A percentile compares a stretch with the other conserved stretches of the same genome.
phyloP scores from a whole-genome alignment of 2,329 filamentous ascomycete species.

The Cadophora gregata region DNA sequence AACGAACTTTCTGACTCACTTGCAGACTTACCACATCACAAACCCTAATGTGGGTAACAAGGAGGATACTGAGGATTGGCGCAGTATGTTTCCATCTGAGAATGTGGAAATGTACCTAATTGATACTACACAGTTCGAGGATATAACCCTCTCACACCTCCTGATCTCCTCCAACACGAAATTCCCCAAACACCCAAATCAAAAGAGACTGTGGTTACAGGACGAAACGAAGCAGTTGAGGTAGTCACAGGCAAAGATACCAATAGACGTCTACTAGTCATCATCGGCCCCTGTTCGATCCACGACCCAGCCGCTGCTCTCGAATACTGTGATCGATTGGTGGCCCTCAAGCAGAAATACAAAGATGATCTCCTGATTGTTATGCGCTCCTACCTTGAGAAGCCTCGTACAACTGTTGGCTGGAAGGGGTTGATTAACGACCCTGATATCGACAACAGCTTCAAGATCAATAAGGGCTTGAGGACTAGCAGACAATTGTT shows the following conservation, averaged over 20 bases:
- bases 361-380: conserved; percentile 89
- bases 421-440: conserved; percentile 99
- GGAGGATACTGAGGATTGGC: conserved; percentile 77
- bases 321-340: conserved; percentile 87
- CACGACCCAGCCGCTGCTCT: conserved; percentile 91
- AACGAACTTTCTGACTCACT: conserved; percentile 29
- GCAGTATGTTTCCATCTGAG: conserved; percentile 63
- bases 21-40: conserved; percentile 72
- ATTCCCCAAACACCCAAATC: conserved; percentile 62
- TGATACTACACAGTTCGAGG: conserved; percentile 67
- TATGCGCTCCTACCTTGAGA: conserved; percentile 98
- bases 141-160: conserved; percentile 91
- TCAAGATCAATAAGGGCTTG: conserved; percentile 98
- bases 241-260: conserved; percentile 70
- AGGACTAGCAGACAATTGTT: conserved; percentile 88
- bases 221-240: conserved; percentile 69
- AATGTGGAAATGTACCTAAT: neutral
- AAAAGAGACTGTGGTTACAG: conserved; percentile 60
- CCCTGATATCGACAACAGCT: conserved; percentile 96
- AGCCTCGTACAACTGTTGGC: conserved; percentile 95
- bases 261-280: conserved; percentile 69
- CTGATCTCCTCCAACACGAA: conserved; percentile 94
- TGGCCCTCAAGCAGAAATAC: conserved; percentile 85
- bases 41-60: conserved; percentile 82
- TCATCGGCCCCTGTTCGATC: conserved; percentile 95